These are phyloP conservation scores for Colletotrichum liriopes DNA, from an alignment of 2,329 filamentous ascomycete species.

Conservation along the genomic window DNA sequence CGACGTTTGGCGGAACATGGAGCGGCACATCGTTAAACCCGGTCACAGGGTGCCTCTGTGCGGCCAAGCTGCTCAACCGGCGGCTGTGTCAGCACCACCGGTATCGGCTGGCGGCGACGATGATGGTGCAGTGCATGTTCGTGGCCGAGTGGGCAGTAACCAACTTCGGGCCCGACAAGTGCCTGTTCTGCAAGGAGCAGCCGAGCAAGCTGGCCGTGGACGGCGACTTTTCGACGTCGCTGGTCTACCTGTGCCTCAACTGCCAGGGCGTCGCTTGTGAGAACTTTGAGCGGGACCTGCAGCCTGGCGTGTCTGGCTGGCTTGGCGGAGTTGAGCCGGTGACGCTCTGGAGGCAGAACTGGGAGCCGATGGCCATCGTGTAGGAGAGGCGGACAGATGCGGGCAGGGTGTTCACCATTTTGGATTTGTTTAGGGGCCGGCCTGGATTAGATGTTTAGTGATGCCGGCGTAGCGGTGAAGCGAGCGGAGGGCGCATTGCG, in stretches of 20 bases:
- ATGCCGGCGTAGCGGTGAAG: constrained; percentile 31
- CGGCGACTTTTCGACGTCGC: constrained; percentile 22
- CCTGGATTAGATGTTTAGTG: background rate
- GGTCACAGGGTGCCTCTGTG: constrained; percentile 57
- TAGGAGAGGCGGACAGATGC: background rate
- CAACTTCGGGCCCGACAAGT: constrained; percentile 47
- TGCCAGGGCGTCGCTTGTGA: constrained; percentile 50
- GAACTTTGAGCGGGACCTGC: background rate
- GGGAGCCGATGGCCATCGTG: background rate
- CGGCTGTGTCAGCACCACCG: constrained; percentile 56
- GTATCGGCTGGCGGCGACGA: constrained; percentile 46
- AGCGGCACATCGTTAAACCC: constrained; percentile 28
- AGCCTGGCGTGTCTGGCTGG: constrained; percentile 22
- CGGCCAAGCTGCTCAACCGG: constrained; percentile 51
- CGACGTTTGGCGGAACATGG: constrained; percentile 20
- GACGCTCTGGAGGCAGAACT: constrained; percentile 17
- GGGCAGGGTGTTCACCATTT: background rate
- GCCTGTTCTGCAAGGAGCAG: constrained; percentile 51
- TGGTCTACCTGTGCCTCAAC: constrained; percentile 53
- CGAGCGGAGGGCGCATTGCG: background rate
- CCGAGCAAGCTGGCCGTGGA: constrained; percentile 13
- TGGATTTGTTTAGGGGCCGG: background rate
- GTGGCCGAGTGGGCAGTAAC: constrained; percentile 49
- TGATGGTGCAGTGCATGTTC: constrained; percentile 44
- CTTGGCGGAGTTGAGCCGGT: constrained; percentile 40